Evolutionary conservation across 148 eudicot genomes (phyloP).

Genomic region (Amaranthus palmeri): DNA sequence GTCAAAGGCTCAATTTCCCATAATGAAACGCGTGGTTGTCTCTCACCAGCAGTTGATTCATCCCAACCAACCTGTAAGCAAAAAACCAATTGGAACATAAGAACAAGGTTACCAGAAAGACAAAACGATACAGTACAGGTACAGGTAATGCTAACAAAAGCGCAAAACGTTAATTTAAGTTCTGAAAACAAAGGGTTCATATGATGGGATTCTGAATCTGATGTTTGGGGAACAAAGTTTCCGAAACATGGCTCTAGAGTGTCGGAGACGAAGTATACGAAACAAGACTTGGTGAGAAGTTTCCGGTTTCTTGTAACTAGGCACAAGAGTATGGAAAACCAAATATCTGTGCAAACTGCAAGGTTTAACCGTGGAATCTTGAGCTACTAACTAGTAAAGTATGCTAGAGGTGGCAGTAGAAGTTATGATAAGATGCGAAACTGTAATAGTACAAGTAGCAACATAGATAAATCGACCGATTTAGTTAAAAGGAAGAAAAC

Average conservation of each 20-base stretch:
- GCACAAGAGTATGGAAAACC: too few relatives aligned
- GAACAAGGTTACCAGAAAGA: neutral
- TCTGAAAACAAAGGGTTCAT: too few relatives aligned
- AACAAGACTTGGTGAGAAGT: too few relatives aligned
- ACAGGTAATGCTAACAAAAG: too few relatives aligned
- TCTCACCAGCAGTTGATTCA: conserved; percentile 96
- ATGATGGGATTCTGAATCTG: too few relatives aligned
- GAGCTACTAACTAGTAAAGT: neutral
- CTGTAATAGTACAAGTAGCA: neutral
- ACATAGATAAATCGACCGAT: neutral
- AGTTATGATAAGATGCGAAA: neutral
- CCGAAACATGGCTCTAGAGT: too few relatives aligned
- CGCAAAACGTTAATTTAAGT: too few relatives aligned
- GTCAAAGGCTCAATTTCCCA: conserved; percentile 99
- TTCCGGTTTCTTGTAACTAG: too few relatives aligned
- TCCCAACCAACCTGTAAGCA: conserved; percentile 93
- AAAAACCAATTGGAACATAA: conserved; percentile 6
- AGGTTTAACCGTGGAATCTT: neutral
- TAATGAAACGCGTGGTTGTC: conserved; percentile 92
- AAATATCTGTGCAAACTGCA: neutral
- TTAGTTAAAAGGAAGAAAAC: neutral
- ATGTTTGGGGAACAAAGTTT: too few relatives aligned
- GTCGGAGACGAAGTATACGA: too few relatives aligned
- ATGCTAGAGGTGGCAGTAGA: neutral
- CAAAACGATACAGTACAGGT: too few relatives aligned